Evolutionary conservation across 2,329 filamentous ascomycete species (phyloP).

Genomic region (Lomentospora prolificans): DNA sequence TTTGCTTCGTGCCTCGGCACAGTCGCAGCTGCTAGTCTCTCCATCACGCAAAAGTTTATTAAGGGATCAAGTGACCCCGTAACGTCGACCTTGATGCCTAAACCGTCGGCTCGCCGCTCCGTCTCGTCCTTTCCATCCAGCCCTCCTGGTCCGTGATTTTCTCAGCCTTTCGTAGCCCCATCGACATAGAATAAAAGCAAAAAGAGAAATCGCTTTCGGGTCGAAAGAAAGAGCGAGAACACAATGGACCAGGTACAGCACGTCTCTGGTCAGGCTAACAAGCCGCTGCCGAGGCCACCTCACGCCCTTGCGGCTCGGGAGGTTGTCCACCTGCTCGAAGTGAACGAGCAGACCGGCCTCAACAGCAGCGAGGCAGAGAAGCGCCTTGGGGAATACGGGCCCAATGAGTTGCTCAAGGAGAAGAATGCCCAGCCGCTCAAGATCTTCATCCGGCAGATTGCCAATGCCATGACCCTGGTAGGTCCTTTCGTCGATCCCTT

Average conservation of each 20-base stretch:
- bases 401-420: conserved; percentile 42
- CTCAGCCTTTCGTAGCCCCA: neutral
- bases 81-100: neutral
- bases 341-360: conserved; percentile 44
- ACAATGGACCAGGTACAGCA: conserved; percentile 10
- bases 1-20: neutral
- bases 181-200: neutral
- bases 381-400: conserved; percentile 42
- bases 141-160: neutral
- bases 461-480: conserved; percentile 49
- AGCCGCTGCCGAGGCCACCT: conserved; percentile 41
- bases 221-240: neutral
- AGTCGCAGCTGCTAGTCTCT: neutral
- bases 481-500: neutral
- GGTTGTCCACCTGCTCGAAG: conserved; percentile 41
- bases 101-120: neutral
- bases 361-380: conserved; percentile 37
- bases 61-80: neutral
- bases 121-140: neutral
- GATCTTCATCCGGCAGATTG: conserved; percentile 46
- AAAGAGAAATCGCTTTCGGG: neutral
- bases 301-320: conserved; percentile 41
- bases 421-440: conserved; percentile 43
- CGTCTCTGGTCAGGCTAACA: conserved; percentile 25
- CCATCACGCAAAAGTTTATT: neutral